Evolutionary conservation across 257 asterid species (phyloP).

Genomic region (Nicotiana benthamiana): DNA sequence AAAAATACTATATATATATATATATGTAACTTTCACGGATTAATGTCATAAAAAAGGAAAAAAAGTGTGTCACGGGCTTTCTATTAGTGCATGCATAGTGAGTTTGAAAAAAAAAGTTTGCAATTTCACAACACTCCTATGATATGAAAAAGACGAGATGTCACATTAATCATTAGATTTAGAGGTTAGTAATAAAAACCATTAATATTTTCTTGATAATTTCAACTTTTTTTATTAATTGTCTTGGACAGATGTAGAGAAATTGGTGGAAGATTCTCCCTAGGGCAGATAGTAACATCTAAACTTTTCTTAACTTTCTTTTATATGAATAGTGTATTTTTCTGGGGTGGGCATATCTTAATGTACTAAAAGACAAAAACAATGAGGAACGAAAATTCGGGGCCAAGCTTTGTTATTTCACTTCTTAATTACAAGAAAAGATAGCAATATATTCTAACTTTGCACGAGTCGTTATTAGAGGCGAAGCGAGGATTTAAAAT

Average conservation of each 20-base stretch:
- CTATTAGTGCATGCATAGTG: background rate
- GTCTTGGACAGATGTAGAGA: background rate
- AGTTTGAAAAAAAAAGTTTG: background rate
- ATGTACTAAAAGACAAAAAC: too few species aligned
- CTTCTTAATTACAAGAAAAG: too few species aligned
- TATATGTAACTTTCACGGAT: background rate
- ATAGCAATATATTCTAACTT: too few species aligned
- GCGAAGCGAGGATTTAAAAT: fast-evolving
- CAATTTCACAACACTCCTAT: background rate
- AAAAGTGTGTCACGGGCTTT: background rate
- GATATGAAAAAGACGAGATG: background rate
- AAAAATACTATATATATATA: too few species aligned
- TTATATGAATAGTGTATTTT: too few species aligned
- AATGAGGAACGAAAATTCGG: too few species aligned
- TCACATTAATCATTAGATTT: background rate
- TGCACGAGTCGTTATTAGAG: too few species aligned
- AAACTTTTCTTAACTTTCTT: too few species aligned
- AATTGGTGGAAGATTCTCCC: background rate
- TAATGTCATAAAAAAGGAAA: background rate
- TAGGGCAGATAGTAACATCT: background rate
- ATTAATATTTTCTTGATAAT: background rate
- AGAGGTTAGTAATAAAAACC: background rate
- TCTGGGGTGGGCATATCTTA: background rate
- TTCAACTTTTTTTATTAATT: background rate
- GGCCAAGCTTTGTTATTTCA: too few species aligned